Evolutionary conservation across 768 basidiomycete species (phyloP), one percentile per base, ranked within the genome.

Genomic region (Nevesoporus exiguus): DNA sequence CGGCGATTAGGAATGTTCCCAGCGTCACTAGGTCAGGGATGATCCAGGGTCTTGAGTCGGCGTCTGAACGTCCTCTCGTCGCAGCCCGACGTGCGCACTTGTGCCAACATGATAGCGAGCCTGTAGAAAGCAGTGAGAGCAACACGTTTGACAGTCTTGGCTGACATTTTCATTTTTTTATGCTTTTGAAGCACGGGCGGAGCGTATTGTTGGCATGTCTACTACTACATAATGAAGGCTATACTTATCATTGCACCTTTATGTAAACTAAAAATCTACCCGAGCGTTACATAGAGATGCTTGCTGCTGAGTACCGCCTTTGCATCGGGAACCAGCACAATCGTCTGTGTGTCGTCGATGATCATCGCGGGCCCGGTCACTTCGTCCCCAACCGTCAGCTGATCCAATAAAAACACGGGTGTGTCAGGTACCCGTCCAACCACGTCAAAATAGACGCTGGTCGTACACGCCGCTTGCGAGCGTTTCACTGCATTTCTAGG

Each of bases 321-420:
- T 47, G 88, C 83, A 15, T 79, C 83, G 0, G 91, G 88, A 21
- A 93, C 83, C 5, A 98, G 71, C 30, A 98, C 88, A 56, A 98
- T 91, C 22, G 95, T 97, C 75, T 97, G 96, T 21, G 95, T 98
- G 60, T 91, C 78, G 70, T 98, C 95, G 62, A 97, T 90, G 56
- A 98, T 87, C 82, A 98, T 87, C 33, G 93, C 92, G 9, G 96
- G 94, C 8, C 95, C 96, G 41, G 80, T 71, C 25, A 96, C 74
- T 37, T 77, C 74, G 52, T 93, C 87, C 3, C 93, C 94, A 13
- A 84, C 73, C 0, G 73, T 74, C 53, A 98, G 71, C 14, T 74
- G 72, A 40, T 81, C 82, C 56, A 98, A 73, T 61, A 85, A 64
- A 68, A 78, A 96, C 24, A 98, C 87, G 0, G 93, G 94, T 0